Base-by-base conservation (phyloP, 2,329 filamentous ascomycete genomes). In the Sclerotinia subarctica region DNA sequence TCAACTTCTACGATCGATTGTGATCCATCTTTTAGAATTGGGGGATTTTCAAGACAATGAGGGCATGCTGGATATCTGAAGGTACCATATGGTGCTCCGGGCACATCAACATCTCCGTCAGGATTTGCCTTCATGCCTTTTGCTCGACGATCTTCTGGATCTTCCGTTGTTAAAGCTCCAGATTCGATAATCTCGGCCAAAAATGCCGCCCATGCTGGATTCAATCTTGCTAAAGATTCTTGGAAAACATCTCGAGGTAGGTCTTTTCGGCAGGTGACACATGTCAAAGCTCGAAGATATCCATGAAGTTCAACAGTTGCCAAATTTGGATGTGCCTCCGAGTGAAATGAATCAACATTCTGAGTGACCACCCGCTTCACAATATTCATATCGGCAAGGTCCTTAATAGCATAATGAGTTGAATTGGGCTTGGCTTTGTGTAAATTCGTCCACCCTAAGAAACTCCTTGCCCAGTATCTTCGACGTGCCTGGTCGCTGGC, bases 271-370 rank as follows among this genome's bases (percentile, higher is more conserved):
- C 95, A 99, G 73, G 87, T 91, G 17, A 90, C 86, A 80, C 95
- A 99, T 64, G 93, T 85, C 42, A 93, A 85, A 42, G 90, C 87
- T 72, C 94, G 86, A 60, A 99, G 84, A 79, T 95, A 96, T 73
- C 95, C 95, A 78, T 99, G 95, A 62, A 99, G 84, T 79, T 98
- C 94, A 57, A 96, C 82, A 13, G 92, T 95, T 7, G 87, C 85
- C 54, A 94, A 80, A 13, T 82, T 77, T 0, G 93, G 92, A 78
- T 97, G 94, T 0, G 93, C 90, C 69, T 81, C 81, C 2, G 85
- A 83, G 79, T 99, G 95, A 77, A 99, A 96, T 2, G 93, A 97
- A 80, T 99, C 95, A 64, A 99, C 95, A 77, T 98, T 98, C 78
- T 99, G 95, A 52, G 95, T 98, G 73, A 99, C 88, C 69, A 97